phyloP scores from a whole-genome alignment of 768 basidiomycete species.

The Hypholoma fasciculare region DNA sequence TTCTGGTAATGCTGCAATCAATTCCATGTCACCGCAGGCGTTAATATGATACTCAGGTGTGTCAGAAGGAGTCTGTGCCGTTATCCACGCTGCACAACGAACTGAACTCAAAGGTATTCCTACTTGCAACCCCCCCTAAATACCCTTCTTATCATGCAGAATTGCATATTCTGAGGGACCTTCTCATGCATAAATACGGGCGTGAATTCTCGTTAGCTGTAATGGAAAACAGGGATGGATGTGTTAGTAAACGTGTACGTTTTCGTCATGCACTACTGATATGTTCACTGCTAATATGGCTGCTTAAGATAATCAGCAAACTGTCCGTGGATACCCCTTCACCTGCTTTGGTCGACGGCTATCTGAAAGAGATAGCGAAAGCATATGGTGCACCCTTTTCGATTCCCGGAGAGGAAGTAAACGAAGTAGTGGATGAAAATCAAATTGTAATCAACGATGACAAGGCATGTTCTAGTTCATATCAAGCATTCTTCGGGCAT shows the following conservation, averaged over 20 bases:
- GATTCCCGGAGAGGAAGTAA: constrained; percentile 27
- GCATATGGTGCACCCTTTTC: constrained; percentile 80
- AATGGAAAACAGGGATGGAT: constrained; percentile 80
- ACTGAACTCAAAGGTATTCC: constrained; percentile 82
- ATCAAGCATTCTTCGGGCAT: not conserved
- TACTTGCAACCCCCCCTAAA: not conserved
- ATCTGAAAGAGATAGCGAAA: constrained; percentile 86
- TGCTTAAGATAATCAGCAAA: constrained; percentile 71
- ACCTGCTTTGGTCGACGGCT: constrained; percentile 77
- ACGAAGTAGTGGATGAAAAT: not conserved
- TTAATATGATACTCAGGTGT: constrained; percentile 26
- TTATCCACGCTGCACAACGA: constrained; percentile 90
- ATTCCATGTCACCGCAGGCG: not conserved
- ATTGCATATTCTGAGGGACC: constrained; percentile 86
- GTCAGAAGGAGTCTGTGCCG: constrained; percentile 81
- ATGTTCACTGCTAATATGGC: not conserved
- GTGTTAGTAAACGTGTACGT: constrained; percentile 83
- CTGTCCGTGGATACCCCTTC: constrained; percentile 70
- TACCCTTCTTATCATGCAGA: constrained; percentile 43
- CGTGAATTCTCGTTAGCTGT: constrained; percentile 85
- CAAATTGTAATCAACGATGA: not conserved
- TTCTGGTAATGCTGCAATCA: constrained; percentile 43
- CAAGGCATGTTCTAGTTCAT: not conserved
- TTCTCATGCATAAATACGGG: constrained; percentile 95
- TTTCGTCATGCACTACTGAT: not conserved